phyloP scores from a whole-genome alignment of 1,139 yeast genomes.

The Yamadazyma epiphylla region DNA sequence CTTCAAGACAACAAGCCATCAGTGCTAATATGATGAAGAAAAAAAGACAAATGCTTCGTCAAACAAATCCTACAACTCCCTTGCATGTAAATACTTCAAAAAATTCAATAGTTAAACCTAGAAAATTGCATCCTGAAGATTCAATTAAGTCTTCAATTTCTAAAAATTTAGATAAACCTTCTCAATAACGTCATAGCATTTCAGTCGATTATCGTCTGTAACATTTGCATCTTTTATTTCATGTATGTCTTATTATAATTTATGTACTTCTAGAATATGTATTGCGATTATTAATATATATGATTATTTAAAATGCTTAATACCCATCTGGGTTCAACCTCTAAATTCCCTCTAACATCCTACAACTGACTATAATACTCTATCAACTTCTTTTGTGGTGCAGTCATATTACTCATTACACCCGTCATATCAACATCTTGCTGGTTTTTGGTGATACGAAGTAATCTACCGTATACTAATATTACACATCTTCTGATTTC shows the following conservation, averaged over 20 bases:
- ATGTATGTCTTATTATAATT: constrained; percentile 1
- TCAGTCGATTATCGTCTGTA: background rate
- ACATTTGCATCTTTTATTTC: background rate
- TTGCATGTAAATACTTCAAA: background rate
- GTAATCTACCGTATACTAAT: constrained; percentile 36
- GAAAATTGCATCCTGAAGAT: background rate
- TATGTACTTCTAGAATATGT: background rate
- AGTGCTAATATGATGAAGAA: constrained; percentile 14
- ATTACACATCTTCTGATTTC: constrained; percentile 39
- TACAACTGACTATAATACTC: constrained; percentile 9
- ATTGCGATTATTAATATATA: too few species aligned
- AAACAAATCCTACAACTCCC: constrained; percentile 2
- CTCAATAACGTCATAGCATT: too few species aligned
- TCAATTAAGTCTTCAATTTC: background rate
- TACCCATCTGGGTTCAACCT: too few species aligned
- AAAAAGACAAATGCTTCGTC: constrained; percentile 11
- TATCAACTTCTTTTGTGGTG: constrained; percentile 12
- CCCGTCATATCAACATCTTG: background rate
- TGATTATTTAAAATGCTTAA: too few species aligned
- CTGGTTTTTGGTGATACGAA: background rate
- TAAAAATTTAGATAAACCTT: too few species aligned
- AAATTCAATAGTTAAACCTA: background rate
- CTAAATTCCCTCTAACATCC: background rate
- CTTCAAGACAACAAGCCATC: constrained; percentile 12
- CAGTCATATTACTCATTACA: constrained; percentile 3